phyloP scores from a whole-genome alignment of 805 yeast species.

The Starmerella scarabaei region DNA sequence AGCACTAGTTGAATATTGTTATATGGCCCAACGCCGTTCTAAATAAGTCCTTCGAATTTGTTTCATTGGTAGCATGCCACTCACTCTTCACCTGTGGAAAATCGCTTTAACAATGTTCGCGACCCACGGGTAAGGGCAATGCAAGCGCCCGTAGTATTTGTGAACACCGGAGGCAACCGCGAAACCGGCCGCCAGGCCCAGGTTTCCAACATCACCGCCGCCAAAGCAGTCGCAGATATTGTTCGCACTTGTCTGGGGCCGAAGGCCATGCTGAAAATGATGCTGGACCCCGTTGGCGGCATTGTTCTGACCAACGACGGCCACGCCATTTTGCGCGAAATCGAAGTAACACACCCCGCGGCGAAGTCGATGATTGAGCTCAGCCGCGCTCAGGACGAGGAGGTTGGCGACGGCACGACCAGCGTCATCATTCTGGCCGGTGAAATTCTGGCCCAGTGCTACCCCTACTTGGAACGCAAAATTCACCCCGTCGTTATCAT shows the following conservation, averaged over 20 bases:
- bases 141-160: slow-evolving; percentile 77
- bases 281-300: slow-evolving; percentile 88
- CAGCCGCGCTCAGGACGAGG: slow-evolving; percentile 95
- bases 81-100: too few species aligned
- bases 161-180: slow-evolving; percentile 82
- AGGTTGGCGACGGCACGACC: slow-evolving; percentile 97
- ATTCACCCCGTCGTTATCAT: slow-evolving; percentile 95
- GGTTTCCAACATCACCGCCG: slow-evolving; percentile 92
- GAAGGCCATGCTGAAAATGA: slow-evolving; percentile 96
- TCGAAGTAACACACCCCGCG: slow-evolving; percentile 92
- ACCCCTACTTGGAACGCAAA: slow-evolving; percentile 81
- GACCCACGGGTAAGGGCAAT: too few species aligned
- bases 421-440: slow-evolving; percentile 95
- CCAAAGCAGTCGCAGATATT: slow-evolving; percentile 97
- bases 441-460: slow-evolving; percentile 88
- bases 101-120: too few species aligned
- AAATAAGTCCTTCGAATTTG: too few species aligned
- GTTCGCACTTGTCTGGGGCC: slow-evolving; percentile 98
- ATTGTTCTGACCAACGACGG: slow-evolving; percentile 96
- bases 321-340: slow-evolving; percentile 93
- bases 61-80: too few species aligned
- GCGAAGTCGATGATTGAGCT: slow-evolving; percentile 97
- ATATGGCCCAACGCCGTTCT: too few species aligned
- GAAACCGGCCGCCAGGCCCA: slow-evolving; percentile 97
- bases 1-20: too few species aligned